phyloP scores from a whole-genome alignment of 768 basidiomycete species.

The Russula earlei region DNA sequence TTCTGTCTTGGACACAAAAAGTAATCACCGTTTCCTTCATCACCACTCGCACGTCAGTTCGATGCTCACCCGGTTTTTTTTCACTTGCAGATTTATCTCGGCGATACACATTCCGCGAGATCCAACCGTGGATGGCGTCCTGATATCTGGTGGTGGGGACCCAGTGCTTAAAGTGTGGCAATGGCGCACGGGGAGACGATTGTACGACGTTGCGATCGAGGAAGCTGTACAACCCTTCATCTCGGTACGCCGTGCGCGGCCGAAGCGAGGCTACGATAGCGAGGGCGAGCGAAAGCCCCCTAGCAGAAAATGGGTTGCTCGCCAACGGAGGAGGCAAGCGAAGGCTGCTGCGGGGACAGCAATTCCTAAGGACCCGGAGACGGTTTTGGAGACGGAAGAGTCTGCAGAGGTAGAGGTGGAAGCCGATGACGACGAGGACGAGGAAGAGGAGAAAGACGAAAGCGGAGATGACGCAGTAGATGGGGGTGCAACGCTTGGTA shows the following conservation, averaged over 20 bases:
- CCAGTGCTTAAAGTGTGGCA: conserved; percentile 67
- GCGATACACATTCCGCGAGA: conserved; percentile 59
- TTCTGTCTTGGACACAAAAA: conserved; percentile 80
- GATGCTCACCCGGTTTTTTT: neutral
- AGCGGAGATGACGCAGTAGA: conserved; percentile 24
- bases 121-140: conserved; percentile 27
- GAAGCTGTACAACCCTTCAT: conserved; percentile 31
- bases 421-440: conserved; percentile 18
- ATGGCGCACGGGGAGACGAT: conserved; percentile 54
- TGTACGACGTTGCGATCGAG: conserved; percentile 42
- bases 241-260: conserved; percentile 29
- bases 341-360: neutral
- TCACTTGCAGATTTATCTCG: conserved; percentile 67
- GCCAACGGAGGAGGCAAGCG: conserved; percentile 19
- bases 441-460: conserved; percentile 26
- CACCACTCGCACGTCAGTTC: neutral
- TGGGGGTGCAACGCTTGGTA: neutral
- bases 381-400: neutral
- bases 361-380: neutral
- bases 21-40: conserved; percentile 35
- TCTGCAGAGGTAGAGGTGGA: conserved; percentile 8
- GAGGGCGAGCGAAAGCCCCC: conserved; percentile 19
- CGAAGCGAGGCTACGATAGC: conserved; percentile 22
- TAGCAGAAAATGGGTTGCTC: conserved; percentile 14
- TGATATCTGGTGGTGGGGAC: conserved; percentile 91